Conservation (phyloP, 768 basidiomycete genomes). For the Boletus reticulatus region DNA sequence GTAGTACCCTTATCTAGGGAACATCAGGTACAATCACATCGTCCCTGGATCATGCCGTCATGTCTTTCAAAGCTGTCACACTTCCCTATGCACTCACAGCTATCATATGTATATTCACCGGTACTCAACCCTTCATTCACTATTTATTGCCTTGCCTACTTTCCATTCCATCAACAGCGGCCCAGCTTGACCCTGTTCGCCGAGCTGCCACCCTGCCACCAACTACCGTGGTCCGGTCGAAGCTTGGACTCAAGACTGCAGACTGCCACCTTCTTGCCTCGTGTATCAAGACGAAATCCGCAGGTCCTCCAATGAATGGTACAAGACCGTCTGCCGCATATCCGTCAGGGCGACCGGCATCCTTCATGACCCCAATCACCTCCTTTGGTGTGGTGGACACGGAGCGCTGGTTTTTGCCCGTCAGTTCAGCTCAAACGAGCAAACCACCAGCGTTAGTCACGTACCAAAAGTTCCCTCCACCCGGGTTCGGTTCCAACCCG, state of each 20-base stretch:
- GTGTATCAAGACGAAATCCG: slow-evolving; percentile 61
- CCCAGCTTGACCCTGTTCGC: slow-evolving; percentile 19
- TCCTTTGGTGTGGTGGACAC: slow-evolving; percentile 52
- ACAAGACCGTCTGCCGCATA: slow-evolving; percentile 25
- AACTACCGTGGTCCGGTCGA: slow-evolving; percentile 21
- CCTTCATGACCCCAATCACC: slow-evolving; percentile 40
- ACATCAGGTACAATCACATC: background rate
- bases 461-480: slow-evolving; percentile 47
- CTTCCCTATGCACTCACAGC: background rate
- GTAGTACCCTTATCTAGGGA: background rate
- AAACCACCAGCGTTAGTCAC: slow-evolving; percentile 15
- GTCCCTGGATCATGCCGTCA: slow-evolving; percentile 8
- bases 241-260: slow-evolving; percentile 47
- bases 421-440: background rate
- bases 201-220: slow-evolving; percentile 15
- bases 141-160: background rate
- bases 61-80: background rate
- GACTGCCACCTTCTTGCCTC: slow-evolving; percentile 42
- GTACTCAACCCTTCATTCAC: background rate
- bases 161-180: slow-evolving; percentile 12
- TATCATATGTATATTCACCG: background rate
- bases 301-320: slow-evolving; percentile 40
- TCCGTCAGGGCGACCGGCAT: background rate
- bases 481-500: slow-evolving; percentile 52
- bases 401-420: slow-evolving; percentile 37